Base-by-base conservation (phyloP, 306 rosid species). In the Quercus mongolica region DNA sequence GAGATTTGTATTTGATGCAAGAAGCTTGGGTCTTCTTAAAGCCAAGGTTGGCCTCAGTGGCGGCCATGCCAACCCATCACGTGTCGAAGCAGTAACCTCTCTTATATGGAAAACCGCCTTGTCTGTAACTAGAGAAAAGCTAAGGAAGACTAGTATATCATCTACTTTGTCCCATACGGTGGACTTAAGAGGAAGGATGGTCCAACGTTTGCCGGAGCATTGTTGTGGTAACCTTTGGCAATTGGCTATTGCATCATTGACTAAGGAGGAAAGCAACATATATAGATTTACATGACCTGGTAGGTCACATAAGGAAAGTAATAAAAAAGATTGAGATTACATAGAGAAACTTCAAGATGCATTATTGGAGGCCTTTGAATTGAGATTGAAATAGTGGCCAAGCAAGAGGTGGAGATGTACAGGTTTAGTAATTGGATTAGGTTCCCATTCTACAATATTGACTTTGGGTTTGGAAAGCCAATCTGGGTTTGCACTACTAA, bases 401-500 rank as follows among this genome's bases (percentile, higher is more conserved):
- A 74, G 6, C 65, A 56, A 41, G 74, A 33, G 59, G 74, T 52
- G 26, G 78, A 78, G 10, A 71, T 44, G 30, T 77, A 26, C 75
- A 65, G 49, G 78, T 82, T 72, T 76, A 72, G 85, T 74, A 55
- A 71, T 52, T 63, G 78, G 71, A 10, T 64, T 19, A 41, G 85
- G 70, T 82, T 81, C 17, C 67, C 71, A 4, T 28, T 64, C 6
- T 77, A 65, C 5, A 72, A 55, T 35, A 63, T 74, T 61, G 81
- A 71, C 71, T 69, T 81, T 49, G 84, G 76, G 21, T 81, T 76
- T 56, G 77, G 80, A 20, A 80, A 58, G 5, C 81, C 81, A 30
- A 21, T 57, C 5, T 76, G 78, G 85, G 56, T 59, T 26, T 76
- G 85, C 73, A 28, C 72, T 41, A 73, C 54, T 9, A 72, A 5